Base-by-base conservation (phyloP, 495 filamentous ascomycete species). In the Trichoderma orchidacearum region DNA sequence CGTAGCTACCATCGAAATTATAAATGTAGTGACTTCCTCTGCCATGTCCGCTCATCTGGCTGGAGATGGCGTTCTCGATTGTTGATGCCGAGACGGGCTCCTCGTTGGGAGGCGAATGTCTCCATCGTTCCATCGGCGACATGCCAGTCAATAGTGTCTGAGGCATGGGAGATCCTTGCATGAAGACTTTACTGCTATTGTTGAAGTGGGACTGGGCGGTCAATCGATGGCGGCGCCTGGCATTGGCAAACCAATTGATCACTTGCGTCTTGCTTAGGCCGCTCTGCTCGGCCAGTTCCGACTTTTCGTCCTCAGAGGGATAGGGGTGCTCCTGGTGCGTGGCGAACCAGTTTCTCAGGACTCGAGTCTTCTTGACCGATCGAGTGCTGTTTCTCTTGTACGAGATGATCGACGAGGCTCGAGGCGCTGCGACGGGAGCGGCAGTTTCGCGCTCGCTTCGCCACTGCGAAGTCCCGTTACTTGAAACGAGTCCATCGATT, bases 191-290 rank as follows among this genome's bases (percentile, higher is more conserved):
- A 13, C 18, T 48, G 41, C 41, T 48, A 11, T 48, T 48, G 41
- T 52, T 48, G 53, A 52, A 30, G 52, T 52, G 34, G 57, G 61
- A n/a, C 60, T 50, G 17, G 29, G 79, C 72, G 23, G 79, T 77
- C 51, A 84, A 78, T 72, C 90, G 91, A 57, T 84, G 81, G 54
- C 88, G 75, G 34, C 89, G 80, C 34, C 88, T 81, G 55, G 88
- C 86, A 67, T 94, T 94, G 51, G 89, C 88, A 15, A 94, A 78
- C 89, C 88, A 92, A 64, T 90, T 91, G 18, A 81, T 81, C 48
- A 94, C 86, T 66, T 94, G 89, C 7, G 73, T 82, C 60, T 82
- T 78, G 57, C 74, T 88, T 18, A 94, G 75, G 11, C 86, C 87
- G 1, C 88, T 94, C 58, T 78, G 75, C 51, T 75, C 69, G 63